Percentiles rank a stretch among this genome's conserved stretches.
Conservation (phyloP, 2,329 filamentous ascomycete species). For the Pochonia chlamydosporia region DNA sequence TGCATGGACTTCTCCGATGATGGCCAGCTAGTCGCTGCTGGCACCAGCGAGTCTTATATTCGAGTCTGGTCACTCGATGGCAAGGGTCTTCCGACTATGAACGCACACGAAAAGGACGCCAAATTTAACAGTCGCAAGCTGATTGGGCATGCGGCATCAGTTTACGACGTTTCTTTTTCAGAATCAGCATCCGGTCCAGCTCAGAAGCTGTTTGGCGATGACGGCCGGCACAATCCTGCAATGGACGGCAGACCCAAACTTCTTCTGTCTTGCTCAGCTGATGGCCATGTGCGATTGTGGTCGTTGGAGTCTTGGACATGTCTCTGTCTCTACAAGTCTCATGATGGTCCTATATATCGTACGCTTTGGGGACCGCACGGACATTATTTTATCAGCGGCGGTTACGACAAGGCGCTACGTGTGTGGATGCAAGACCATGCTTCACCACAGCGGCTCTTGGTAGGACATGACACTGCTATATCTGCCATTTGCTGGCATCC, state of each 20-base stretch:
- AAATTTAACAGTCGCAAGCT: slow-evolving; percentile 63
- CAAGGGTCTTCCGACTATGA: slow-evolving; percentile 66
- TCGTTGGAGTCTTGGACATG: slow-evolving; percentile 89
- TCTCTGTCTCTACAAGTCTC: slow-evolving; percentile 88
- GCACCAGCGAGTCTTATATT: slow-evolving; percentile 92
- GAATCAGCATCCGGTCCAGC: slow-evolving; percentile 54
- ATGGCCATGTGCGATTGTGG: slow-evolving; percentile 88
- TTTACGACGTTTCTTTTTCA: slow-evolving; percentile 87
- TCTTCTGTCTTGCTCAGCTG: slow-evolving; percentile 80
- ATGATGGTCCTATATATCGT: slow-evolving; percentile 84
- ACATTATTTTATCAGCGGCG: slow-evolving; percentile 87
- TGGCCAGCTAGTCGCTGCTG: slow-evolving; percentile 77
- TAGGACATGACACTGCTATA: slow-evolving; percentile 90
- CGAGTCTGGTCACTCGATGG: slow-evolving; percentile 90
- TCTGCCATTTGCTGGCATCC: slow-evolving; percentile 91
- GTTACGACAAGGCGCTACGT: slow-evolving; percentile 84
- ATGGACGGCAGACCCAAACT: slow-evolving; percentile 60
- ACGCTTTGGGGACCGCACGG: slow-evolving; percentile 87
- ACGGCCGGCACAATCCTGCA: slow-evolving; percentile 32
- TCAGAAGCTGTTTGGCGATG: slow-evolving; percentile 43
- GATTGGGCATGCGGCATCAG: slow-evolving; percentile 83
- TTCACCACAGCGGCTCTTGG: slow-evolving; percentile 78
- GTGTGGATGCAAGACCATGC: slow-evolving; percentile 93
- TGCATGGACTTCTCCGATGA: slow-evolving; percentile 95
- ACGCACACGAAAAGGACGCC: slow-evolving; percentile 50